A percentile compares a stretch with the other conserved stretches of the same genome.
These are phyloP conservation scores for Calonectria henricotiae DNA, from an alignment of 2,329 filamentous ascomycete genomes.

Conservation along the genomic window DNA sequence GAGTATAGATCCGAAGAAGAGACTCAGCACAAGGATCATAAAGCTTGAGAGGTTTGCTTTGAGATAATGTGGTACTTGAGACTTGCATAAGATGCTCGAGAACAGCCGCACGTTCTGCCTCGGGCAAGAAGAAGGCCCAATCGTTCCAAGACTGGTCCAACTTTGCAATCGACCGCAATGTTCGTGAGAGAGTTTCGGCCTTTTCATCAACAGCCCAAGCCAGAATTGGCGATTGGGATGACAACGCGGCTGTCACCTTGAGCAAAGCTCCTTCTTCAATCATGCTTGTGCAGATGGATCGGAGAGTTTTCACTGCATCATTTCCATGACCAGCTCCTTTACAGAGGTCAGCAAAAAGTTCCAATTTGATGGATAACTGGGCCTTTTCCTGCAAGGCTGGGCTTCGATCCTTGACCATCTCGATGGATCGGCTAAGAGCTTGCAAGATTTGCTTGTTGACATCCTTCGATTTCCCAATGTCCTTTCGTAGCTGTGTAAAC, in stretches of 20 bases:
- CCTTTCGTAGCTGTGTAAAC: slow-evolving; percentile 69
- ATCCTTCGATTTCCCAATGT: slow-evolving; percentile 58
- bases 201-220: slow-evolving; percentile 71
- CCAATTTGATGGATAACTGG: slow-evolving; percentile 76
- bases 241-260: slow-evolving; percentile 68
- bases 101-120: slow-evolving; percentile 70
- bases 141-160: slow-evolving; percentile 72
- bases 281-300: slow-evolving; percentile 75
- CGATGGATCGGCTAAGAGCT: slow-evolving; percentile 76
- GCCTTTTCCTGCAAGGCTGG: slow-evolving; percentile 72
- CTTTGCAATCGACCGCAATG: slow-evolving; percentile 74
- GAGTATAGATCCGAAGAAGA: slow-evolving; percentile 67
- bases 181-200: slow-evolving; percentile 70
- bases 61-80: slow-evolving; percentile 59
- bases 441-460: slow-evolving; percentile 65
- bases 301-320: slow-evolving; percentile 73
- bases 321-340: slow-evolving; percentile 68
- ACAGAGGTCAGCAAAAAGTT: slow-evolving; percentile 76
- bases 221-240: slow-evolving; percentile 65
- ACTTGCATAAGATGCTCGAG: slow-evolving; percentile 75
- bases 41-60: slow-evolving; percentile 59
- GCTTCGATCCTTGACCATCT: slow-evolving; percentile 72
- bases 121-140: slow-evolving; percentile 70
- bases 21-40: slow-evolving; percentile 65
- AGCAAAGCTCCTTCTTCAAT: slow-evolving; percentile 72